Base-by-base conservation (phyloP, 1,139 yeast species). In the Geotrichum klebahnii region DNA sequence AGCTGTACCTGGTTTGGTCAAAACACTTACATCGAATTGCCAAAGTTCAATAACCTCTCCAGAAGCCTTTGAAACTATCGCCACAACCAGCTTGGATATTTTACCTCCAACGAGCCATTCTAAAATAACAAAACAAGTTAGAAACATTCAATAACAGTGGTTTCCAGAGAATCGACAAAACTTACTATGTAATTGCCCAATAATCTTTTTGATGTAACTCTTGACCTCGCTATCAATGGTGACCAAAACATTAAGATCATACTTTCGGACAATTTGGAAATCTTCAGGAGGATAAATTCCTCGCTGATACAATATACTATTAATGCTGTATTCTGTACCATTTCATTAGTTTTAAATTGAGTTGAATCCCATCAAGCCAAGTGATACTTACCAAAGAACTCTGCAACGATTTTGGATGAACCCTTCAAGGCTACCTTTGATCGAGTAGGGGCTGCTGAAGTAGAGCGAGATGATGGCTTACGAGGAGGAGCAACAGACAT, bases 261-360 rank as follows among this genome's bases (percentile, higher is more conserved):
- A 90, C 65, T 88, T 88, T 58, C 80, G 77, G 2, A 87, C 90
- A 0, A 84, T 76, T 54, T 78, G 79, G 67, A 90, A 90, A 64
- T 88, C 96, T 59, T 87, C 96, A 1, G 87, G 76, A 0, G 96
- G 96, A 61, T 90, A 90, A 35, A 90, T 83, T 0, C 96, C 96
- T 50, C 97, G 71, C 65, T 90, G 97, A 66, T 84, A 90, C 5
- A 90, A 75, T 31, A 90, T 86, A 53, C 83, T 80, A 65, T 86
- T 84, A 55, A 87, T 80, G 52, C 90, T 80, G 63, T 80, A 87
- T 61, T 85, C 84, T 56, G 51, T 3, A 23, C 14, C 34, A 14
- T 23, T 5, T 10, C 14, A 45, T 24, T 31, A 33, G 55, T 41
- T 43, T n/a, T n/a, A n/a, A n/a, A n/a, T n/a, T n/a, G n/a, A 44